Evolutionary conservation across 805 yeast genomes (phyloP).

Genomic region (Torulaspora maleeae): DNA sequence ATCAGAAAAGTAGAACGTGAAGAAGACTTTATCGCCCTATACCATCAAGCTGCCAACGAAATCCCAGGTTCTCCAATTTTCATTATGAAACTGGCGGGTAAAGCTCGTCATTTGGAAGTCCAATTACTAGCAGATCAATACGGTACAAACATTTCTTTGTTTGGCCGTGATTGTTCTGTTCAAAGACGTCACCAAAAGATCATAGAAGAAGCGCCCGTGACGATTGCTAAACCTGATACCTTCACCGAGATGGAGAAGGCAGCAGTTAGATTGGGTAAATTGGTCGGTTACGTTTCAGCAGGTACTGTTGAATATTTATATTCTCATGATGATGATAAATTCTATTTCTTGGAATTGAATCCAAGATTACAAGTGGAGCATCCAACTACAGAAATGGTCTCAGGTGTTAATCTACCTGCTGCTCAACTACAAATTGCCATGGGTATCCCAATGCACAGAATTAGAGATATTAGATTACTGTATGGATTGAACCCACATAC

Average conservation of each 20-base stretch:
- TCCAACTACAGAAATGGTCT: constrained; percentile 99
- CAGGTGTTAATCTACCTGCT: constrained; percentile 96
- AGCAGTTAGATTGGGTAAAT: constrained; percentile 92
- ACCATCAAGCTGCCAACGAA: constrained; percentile 93
- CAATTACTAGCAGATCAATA: constrained; percentile 97
- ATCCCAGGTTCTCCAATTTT: constrained; percentile 99
- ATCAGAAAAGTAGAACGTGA: constrained; percentile 90
- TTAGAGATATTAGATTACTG: constrained; percentile 83
- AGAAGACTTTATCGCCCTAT: constrained; percentile 67
- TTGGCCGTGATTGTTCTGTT: constrained; percentile 99
- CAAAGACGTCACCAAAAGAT: constrained; percentile 99
- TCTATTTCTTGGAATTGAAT: constrained; percentile 92
- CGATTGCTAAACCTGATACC: constrained; percentile 81
- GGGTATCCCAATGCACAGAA: constrained; percentile 97
- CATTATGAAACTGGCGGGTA: constrained; percentile 95
- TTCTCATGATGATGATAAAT: constrained; percentile 89
- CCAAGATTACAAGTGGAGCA: constrained; percentile 99
- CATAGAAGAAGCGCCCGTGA: constrained; percentile 99
- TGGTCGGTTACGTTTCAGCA: constrained; percentile 97
- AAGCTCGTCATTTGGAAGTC: constrained; percentile 97
- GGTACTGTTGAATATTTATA: constrained; percentile 98
- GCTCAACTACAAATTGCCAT: constrained; percentile 98
- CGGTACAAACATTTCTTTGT: constrained; percentile 93
- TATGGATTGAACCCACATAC: constrained; percentile 97
- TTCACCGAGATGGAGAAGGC: constrained; percentile 92